A percentile compares a stretch with the other conserved stretches of the same genome.
Evolutionary conservation across 2,329 filamentous ascomycete species (phyloP).

Genomic region (Chaetomiaceae sp.): DNA sequence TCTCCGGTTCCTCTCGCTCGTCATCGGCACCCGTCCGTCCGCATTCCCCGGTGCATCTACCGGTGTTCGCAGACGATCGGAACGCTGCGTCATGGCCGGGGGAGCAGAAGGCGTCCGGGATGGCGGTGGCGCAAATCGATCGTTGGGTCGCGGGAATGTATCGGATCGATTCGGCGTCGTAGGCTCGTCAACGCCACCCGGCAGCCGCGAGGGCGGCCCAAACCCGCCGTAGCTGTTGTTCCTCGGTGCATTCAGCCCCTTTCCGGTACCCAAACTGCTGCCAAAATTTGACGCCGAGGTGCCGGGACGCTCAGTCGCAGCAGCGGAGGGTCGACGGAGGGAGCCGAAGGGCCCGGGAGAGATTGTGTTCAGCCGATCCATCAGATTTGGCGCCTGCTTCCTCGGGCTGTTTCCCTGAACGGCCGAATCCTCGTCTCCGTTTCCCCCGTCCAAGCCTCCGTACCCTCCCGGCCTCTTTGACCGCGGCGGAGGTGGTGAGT

Average conservation of each 20-base stretch:
- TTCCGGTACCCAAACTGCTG: slow-evolving; percentile 28
- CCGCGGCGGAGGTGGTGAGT: slow-evolving; percentile 35
- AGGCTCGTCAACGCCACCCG: slow-evolving; percentile 34
- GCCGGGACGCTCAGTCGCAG: slow-evolving; percentile 24
- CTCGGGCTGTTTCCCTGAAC: slow-evolving; percentile 46
- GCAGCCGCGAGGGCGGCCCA: slow-evolving; percentile 39
- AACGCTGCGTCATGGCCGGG: slow-evolving; percentile 27
- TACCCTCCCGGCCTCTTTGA: slow-evolving; percentile 42
- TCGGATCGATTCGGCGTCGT: slow-evolving; percentile 41
- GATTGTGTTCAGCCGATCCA: slow-evolving; percentile 60
- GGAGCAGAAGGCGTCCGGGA: slow-evolving; percentile 45
- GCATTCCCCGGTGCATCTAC: slow-evolving; percentile 19
- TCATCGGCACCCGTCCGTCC: slow-evolving; percentile 21
- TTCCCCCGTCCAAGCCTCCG: slow-evolving; percentile 40
- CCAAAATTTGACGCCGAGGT: slow-evolving; percentile 31
- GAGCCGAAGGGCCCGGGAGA: slow-evolving; percentile 48
- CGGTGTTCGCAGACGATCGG: slow-evolving; percentile 22
- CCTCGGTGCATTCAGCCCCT: slow-evolving; percentile 36
- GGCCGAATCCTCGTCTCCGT: slow-evolving; percentile 34
- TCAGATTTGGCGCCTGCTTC: slow-evolving; percentile 36
- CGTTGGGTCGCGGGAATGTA: slow-evolving; percentile 44
- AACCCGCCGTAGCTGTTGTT: slow-evolving; percentile 55
- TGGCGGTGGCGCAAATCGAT: slow-evolving; percentile 33
- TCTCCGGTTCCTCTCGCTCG: slow-evolving; percentile 28
- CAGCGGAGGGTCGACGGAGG: slow-evolving; percentile 29